Evolutionary conservation across 352 stramenopile genomes (phyloP).

Genomic region (Pythium graminicola): DNA sequence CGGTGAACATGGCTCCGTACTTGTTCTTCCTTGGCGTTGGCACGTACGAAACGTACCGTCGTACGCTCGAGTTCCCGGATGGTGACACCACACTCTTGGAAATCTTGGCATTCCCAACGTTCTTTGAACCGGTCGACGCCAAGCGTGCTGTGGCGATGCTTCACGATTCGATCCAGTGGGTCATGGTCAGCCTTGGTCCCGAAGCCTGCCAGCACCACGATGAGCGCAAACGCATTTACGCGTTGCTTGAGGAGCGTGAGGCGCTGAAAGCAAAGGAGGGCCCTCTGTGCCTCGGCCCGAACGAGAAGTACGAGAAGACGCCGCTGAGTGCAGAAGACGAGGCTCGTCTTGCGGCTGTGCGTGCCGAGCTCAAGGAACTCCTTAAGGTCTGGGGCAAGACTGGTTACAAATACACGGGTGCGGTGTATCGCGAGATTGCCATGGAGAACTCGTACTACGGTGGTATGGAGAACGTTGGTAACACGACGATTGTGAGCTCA

Average conservation of each 20-base stretch:
- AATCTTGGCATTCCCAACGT: conserved; percentile 62
- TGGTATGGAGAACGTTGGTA: conserved; percentile 77
- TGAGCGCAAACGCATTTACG: conserved; percentile 69
- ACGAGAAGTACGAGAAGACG: conserved; percentile 44
- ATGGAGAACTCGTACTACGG: conserved; percentile 85
- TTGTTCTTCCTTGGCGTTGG: conserved; percentile 76
- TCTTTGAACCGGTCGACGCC: conserved; percentile 57
- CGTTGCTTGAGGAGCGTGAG: conserved; percentile 56
- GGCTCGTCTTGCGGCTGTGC: conserved; percentile 38
- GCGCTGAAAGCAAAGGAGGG: conserved; percentile 59
- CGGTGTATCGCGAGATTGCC: conserved; percentile 72
- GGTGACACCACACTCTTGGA: conserved; percentile 65
- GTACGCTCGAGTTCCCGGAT: conserved; percentile 68
- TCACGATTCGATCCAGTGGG: conserved; percentile 69
- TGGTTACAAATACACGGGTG: conserved; percentile 77
- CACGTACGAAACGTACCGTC: conserved; percentile 68
- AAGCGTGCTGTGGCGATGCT: conserved; percentile 69
- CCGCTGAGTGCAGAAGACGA: conserved; percentile 36
- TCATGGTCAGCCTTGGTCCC: conserved; percentile 61
- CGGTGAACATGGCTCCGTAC: conserved; percentile 80
- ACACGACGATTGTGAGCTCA: conserved; percentile 74
- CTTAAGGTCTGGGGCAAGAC: conserved; percentile 72
- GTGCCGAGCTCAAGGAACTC: conserved; percentile 51
- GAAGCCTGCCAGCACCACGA: conserved; percentile 61
- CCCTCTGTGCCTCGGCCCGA: conserved; percentile 43